A percentile compares a stretch with the other conserved stretches of the same genome.
These are phyloP conservation scores for Xeromyces bisporus DNA, from an alignment of 495 filamentous ascomycete species.

Conservation along the genomic window DNA sequence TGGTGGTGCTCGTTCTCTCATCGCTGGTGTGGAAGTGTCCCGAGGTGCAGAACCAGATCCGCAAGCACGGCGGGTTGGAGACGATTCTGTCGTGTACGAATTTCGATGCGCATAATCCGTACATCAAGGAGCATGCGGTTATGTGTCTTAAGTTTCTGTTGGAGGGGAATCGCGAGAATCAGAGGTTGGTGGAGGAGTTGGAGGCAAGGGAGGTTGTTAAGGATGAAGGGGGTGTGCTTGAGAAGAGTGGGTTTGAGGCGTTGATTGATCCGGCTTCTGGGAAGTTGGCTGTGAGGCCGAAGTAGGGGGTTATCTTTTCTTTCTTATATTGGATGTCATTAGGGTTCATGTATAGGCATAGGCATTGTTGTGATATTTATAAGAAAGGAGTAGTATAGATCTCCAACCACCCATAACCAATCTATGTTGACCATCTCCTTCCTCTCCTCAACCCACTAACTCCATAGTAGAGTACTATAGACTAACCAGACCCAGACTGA, in stretches of 20 bases:
- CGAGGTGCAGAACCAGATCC: conserved; percentile 69
- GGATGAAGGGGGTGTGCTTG: conserved; percentile 30
- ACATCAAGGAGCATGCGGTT: conserved; percentile 77
- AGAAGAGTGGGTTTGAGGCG: conserved; percentile 35
- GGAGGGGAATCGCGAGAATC: conserved; percentile 68
- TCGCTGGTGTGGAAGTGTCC: conserved; percentile 68
- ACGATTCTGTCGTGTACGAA: conserved; percentile 71
- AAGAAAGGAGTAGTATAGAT: no score
- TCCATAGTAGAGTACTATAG: no score
- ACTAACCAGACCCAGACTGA: no score
- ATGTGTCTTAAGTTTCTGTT: conserved; percentile 80
- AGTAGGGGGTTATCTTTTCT: no score
- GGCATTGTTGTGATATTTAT: no score
- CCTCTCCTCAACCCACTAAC: no score
- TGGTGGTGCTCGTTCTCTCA: conserved; percentile 72
- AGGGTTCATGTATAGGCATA: no score
- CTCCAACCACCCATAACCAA: no score
- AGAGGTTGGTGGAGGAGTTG: conserved; percentile 53
- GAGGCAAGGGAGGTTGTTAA: conserved; percentile 34
- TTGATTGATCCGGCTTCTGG: conserved; percentile 37
- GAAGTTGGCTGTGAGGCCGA: conserved; percentile 26
- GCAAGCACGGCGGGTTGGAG: conserved; percentile 65
- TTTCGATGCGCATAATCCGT: conserved; percentile 77
- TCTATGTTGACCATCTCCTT: no score
- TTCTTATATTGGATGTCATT: no score